Conservation (phyloP, 1,284 basidiomycete genomes). For the Marasmius oreades region DNA sequence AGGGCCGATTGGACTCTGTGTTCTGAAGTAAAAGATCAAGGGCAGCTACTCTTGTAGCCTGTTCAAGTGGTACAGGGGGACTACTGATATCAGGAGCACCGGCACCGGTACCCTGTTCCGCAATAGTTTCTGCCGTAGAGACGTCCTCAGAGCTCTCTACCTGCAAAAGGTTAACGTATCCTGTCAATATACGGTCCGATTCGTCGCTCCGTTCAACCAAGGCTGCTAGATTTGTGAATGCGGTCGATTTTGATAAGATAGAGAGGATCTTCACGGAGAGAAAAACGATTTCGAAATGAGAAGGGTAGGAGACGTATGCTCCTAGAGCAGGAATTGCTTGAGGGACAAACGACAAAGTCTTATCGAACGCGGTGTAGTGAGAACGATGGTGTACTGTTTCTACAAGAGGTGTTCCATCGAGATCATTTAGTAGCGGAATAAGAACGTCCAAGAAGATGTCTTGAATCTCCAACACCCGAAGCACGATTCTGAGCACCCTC, state of each 20-base stretch:
- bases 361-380: conserved; percentile 73
- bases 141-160: conserved; percentile 60
- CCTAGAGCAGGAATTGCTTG: conserved; percentile 83
- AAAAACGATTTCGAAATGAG: conserved; percentile 72
- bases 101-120: conserved; percentile 66
- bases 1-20: conserved; percentile 60
- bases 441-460: conserved; percentile 89
- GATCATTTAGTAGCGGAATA: conserved; percentile 72
- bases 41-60: conserved; percentile 77
- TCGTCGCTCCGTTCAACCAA: conserved; percentile 83
- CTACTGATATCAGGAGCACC: conserved; percentile 57
- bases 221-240: conserved; percentile 70
- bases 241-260: conserved; percentile 56
- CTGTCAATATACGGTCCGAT: conserved; percentile 82
- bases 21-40: conserved; percentile 84
- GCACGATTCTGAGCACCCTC: conserved; percentile 80
- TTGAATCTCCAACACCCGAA: conserved; percentile 82
- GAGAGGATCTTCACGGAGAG: conserved; percentile 80
- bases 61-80: conserved; percentile 47
- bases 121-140: conserved; percentile 50
- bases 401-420: conserved; percentile 51
- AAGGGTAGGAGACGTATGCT: conserved; percentile 73
- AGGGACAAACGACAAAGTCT: conserved; percentile 74
- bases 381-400: conserved; percentile 60
- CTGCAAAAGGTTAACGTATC: conserved; percentile 73